Percentiles rank a stretch among this genome's conserved stretches.
phyloP scores from a whole-genome alignment of 495 filamentous ascomycete species.

The Tuber aestivum region DNA sequence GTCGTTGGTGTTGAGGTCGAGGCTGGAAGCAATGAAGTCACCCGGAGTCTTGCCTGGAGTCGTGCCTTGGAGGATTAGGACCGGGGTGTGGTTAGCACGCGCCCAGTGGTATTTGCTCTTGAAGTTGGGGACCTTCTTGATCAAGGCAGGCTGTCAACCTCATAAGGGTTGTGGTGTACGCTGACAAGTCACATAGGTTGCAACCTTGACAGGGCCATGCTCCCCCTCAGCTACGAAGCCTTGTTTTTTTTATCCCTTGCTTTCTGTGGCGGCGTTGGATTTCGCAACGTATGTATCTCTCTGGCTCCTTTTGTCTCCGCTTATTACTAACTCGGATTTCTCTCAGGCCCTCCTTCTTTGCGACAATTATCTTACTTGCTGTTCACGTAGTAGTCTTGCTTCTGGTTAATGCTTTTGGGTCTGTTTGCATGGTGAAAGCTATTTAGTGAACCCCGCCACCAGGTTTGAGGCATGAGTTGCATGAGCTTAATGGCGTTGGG shows the following conservation, averaged over 20 bases:
- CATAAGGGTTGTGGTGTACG: neutral
- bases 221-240: slow-evolving; percentile 56
- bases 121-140: slow-evolving; percentile 51
- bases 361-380: neutral
- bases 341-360: neutral
- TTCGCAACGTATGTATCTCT: slow-evolving; percentile 24
- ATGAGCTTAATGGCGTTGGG: neutral
- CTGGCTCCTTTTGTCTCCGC: neutral
- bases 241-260: slow-evolving; percentile 57
- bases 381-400: slow-evolving; percentile 23
- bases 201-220: slow-evolving; percentile 54
- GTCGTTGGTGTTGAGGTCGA: slow-evolving; percentile 58
- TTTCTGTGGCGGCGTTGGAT: slow-evolving; percentile 56
- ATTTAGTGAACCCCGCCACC: neutral
- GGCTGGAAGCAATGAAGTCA: slow-evolving; percentile 34
- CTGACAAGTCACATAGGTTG: slow-evolving; percentile 2
- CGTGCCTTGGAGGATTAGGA: slow-evolving; percentile 23
- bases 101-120: slow-evolving; percentile 40
- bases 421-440: slow-evolving; percentile 15
- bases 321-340: slow-evolving; percentile 2
- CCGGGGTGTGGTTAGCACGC: slow-evolving; percentile 24
- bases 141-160: slow-evolving; percentile 47
- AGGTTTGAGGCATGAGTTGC: neutral
- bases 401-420: slow-evolving; percentile 20
- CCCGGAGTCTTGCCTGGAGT: slow-evolving; percentile 43